Evolutionary conservation across 768 basidiomycete genomes (phyloP).

Genomic region (Cyathus striatus): DNA sequence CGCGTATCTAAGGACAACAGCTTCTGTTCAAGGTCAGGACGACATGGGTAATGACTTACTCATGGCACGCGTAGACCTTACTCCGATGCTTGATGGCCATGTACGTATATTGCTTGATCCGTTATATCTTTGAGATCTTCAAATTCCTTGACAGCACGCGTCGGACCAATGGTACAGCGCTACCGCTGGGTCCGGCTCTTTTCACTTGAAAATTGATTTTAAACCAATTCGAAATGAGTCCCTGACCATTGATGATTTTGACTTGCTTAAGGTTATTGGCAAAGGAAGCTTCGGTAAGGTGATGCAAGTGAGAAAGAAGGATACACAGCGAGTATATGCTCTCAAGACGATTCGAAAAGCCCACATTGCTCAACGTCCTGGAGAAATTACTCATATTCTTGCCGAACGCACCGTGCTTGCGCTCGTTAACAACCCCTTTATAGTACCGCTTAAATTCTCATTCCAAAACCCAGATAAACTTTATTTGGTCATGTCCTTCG

Average conservation of each 20-base stretch:
- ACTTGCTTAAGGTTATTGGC: conserved; percentile 95
- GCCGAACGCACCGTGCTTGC: conserved; percentile 97
- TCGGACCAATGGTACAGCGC: conserved; percentile 91
- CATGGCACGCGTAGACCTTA: conserved; percentile 89
- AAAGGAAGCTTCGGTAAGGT: conserved; percentile 98
- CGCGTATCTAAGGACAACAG: conserved; percentile 83
- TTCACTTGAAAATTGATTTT: conserved; percentile 95
- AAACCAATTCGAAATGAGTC: conserved; percentile 80
- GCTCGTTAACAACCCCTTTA: conserved; percentile 97
- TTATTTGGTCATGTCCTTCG: conserved; percentile 96
- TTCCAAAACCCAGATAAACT: conserved; percentile 98
- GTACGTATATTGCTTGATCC: conserved; percentile 31
- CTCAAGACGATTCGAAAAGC: conserved; percentile 98
- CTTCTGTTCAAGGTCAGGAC: conserved; percentile 66
- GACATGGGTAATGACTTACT: conserved; percentile 98
- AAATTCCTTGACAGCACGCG: conserved; percentile 48
- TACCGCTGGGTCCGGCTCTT: conserved; percentile 79
- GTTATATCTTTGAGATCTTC: conserved; percentile 8
- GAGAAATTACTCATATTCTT: conserved; percentile 97
- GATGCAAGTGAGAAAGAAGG: conserved; percentile 99
- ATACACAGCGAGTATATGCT: conserved; percentile 96
- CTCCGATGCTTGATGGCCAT: conserved; percentile 75
- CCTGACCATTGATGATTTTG: conserved; percentile 94
- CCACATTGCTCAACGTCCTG: conserved; percentile 91
- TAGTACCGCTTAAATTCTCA: conserved; percentile 97